A percentile compares a stretch with the other conserved stretches of the same genome.
Evolutionary conservation across 225 moss, liverwort and hornwort genomes (phyloP).

Genomic region (Pleurozium schreberi): DNA sequence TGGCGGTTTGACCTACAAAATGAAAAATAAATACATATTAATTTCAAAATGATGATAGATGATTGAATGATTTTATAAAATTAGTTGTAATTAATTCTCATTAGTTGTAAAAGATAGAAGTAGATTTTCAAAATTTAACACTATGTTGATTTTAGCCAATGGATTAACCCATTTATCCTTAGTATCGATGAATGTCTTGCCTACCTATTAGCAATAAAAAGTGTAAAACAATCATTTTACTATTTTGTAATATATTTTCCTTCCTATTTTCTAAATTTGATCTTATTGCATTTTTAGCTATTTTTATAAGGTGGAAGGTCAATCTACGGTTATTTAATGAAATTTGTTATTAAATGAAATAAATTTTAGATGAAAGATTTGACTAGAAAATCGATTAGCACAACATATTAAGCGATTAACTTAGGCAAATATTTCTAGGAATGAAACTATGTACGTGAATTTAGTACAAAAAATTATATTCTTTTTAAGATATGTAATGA

Average conservation of each 20-base stretch:
- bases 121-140: background rate
- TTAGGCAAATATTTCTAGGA: background rate
- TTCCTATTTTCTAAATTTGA: background rate
- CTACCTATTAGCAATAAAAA: background rate
- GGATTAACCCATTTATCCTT: background rate
- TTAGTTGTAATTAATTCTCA: background rate
- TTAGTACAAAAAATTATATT: background rate
- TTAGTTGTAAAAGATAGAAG: background rate
- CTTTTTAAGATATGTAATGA: too few relatives aligned
- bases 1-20: background rate
- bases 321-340: background rate
- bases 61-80: background rate
- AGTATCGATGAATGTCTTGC: background rate
- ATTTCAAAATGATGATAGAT: background rate
- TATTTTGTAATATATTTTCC: background rate
- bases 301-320: background rate
- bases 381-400: background rate
- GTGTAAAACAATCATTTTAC: background rate
- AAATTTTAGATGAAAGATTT: background rate
- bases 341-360: background rate
- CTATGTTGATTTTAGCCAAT: background rate
- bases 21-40: background rate
- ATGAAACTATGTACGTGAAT: background rate
- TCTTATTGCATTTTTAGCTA: background rate
- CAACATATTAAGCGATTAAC: background rate